Percentiles rank a stretch among this genome's conserved stretches.
These are phyloP conservation scores for Tinospora cordifolia DNA, from an alignment of 164 flowering plant species.

Conservation along the genomic window DNA sequence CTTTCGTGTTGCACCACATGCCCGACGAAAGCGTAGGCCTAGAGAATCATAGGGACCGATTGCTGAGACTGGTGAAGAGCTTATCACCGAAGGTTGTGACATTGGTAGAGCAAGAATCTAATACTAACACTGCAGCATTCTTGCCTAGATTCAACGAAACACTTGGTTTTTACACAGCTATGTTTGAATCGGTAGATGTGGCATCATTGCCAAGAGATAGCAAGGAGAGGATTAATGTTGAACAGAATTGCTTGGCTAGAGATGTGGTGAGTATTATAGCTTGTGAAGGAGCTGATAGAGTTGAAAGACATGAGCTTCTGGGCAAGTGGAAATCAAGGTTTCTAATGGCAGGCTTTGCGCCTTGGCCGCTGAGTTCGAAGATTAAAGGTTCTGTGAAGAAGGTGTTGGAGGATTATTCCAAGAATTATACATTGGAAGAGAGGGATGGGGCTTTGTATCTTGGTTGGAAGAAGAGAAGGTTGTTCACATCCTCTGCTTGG, in stretches of 20 bases:
- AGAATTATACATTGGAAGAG: constrained; percentile 53
- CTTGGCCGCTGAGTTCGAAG: constrained; percentile 49
- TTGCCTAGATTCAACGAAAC: constrained; percentile 59
- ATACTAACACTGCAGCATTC: constrained; percentile 67
- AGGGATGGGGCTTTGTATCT: constrained; percentile 55
- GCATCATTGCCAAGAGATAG: constrained; percentile 45
- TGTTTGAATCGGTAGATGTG: constrained; percentile 71
- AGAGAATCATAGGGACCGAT: not conserved
- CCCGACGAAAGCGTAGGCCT: constrained; percentile 6
- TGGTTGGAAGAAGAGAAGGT: constrained; percentile 57
- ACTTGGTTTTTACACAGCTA: constrained; percentile 44
- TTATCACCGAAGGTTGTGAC: constrained; percentile 49
- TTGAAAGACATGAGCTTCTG: constrained; percentile 64
- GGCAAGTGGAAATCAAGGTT: constrained; percentile 67
- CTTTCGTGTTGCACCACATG: constrained; percentile 7
- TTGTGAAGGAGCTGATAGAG: constrained; percentile 73
- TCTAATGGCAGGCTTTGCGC: constrained; percentile 62
- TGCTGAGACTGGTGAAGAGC: constrained; percentile 6
- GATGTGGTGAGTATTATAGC: constrained; percentile 74
- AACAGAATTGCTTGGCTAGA: constrained; percentile 78
- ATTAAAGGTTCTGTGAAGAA: constrained; percentile 50
- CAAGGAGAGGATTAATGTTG: constrained; percentile 62
- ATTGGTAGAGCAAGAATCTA: constrained; percentile 71
- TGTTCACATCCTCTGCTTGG: constrained; percentile 69
- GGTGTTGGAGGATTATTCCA: constrained; percentile 44